Conservation (phyloP, 345 rosid genomes). For the Rhizophora mangle region DNA sequence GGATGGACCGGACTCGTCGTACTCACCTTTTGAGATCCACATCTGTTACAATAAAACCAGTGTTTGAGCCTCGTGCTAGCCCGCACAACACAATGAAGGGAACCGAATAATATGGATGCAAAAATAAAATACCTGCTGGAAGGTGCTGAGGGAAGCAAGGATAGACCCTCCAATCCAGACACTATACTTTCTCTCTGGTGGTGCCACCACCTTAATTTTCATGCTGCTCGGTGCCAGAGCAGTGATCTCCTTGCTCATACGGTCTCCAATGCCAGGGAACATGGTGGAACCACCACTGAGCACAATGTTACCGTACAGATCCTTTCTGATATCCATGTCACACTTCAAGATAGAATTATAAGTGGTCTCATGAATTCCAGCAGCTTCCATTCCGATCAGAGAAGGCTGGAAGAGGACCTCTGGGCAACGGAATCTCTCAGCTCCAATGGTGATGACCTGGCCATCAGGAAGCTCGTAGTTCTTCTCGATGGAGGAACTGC, state of each 20-base stretch:
- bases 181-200: conserved; percentile 62
- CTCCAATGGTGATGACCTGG: conserved; percentile 59
- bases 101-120: not conserved
- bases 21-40: conserved; percentile 69
- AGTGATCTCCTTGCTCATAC: conserved; percentile 63
- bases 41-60: conserved; percentile 31
- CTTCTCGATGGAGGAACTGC: conserved; percentile 61
- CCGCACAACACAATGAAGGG: not conserved
- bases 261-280: conserved; percentile 60
- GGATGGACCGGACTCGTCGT: conserved; percentile 62
- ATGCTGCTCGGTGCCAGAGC: conserved; percentile 72
- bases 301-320: conserved; percentile 57
- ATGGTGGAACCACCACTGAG: conserved; percentile 62
- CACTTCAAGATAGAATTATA: conserved; percentile 67
- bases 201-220: conserved; percentile 63
- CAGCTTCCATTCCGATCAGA: conserved; percentile 62
- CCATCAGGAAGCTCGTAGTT: conserved; percentile 65
- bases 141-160: conserved; percentile 71
- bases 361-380: conserved; percentile 63
- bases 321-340: conserved; percentile 64
- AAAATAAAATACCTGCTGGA: conserved; percentile 47
- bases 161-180: conserved; percentile 78
- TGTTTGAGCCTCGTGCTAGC: conserved; percentile 5
- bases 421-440: conserved; percentile 69
- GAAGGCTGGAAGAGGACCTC: conserved; percentile 69